Evolutionary conservation across 2,329 filamentous ascomycete genomes (phyloP).

Genomic region (Phialophora expanda): DNA sequence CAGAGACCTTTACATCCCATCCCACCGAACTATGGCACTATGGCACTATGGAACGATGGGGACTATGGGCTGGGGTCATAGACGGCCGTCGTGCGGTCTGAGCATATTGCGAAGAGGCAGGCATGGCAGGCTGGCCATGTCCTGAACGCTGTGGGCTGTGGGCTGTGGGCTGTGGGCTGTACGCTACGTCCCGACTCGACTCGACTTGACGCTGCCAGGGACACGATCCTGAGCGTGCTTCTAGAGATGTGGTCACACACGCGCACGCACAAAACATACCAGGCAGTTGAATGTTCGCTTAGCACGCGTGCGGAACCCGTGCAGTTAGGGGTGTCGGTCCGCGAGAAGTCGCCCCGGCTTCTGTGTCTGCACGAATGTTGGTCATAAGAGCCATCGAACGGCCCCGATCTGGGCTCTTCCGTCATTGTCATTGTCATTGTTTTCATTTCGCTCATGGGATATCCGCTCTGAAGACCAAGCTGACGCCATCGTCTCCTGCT

Average conservation of each 20-base stretch:
- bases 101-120: not conserved
- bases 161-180: not conserved
- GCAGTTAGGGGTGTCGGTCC: not conserved
- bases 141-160: not conserved
- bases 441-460: conserved; percentile 20
- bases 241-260: not conserved
- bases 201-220: not conserved
- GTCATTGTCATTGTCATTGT: not conserved
- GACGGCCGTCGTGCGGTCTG: not conserved
- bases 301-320: not conserved
- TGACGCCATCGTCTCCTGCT: conserved; percentile 78
- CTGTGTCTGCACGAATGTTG: not conserved
- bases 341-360: too few species aligned
- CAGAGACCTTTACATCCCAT: too few species aligned
- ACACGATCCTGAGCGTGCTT: not conserved
- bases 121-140: not conserved
- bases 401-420: not conserved
- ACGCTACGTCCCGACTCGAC: not conserved
- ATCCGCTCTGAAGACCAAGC: conserved; percentile 49
- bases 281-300: not conserved
- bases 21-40: not conserved
- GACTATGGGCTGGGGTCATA: not conserved
- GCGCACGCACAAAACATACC: not conserved
- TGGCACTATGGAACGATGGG: not conserved
- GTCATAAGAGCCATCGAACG: not conserved